These are phyloP conservation scores for Toxoplasma gondii DNA, from an alignment of 169 alveolate species.

Conservation along the genomic window DNA sequence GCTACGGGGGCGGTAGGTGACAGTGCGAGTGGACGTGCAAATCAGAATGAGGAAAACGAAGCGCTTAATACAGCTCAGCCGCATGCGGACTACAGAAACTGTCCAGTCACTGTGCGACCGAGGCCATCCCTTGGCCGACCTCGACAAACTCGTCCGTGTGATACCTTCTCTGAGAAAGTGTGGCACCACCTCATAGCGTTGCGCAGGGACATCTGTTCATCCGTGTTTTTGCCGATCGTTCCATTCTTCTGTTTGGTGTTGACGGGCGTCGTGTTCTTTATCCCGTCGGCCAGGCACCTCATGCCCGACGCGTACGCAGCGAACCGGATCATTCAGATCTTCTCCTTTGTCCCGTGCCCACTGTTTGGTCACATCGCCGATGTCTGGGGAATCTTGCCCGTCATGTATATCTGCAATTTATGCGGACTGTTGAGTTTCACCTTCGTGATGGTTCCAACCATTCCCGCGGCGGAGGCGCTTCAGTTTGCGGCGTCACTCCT, in stretches of 20 bases:
- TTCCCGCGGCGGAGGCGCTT: conserved; percentile 24
- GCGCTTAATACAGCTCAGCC: no score
- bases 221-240: not conserved
- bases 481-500: conserved; percentile 30
- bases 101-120: no score
- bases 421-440: conserved; percentile 12
- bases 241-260: conserved; percentile 21
- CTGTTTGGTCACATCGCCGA: conserved; percentile 43
- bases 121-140: no score
- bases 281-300: conserved; percentile 43
- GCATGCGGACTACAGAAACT: no score
- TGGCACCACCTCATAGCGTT: not conserved
- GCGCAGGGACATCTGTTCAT: not conserved
- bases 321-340: conserved; percentile 44
- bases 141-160: not conserved
- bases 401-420: conserved; percentile 27
- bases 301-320: conserved; percentile 52
- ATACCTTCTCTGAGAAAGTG: not conserved
- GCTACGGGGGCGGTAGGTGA: no score
- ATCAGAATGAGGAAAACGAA: no score
- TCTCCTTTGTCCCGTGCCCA: conserved; percentile 53
- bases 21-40: no score
- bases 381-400: conserved; percentile 33
- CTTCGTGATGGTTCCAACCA: conserved; percentile 23
- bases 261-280: conserved; percentile 33